Evolutionary conservation across 768 basidiomycete genomes (phyloP).

Genomic region (Steccherinum ochraceum): DNA sequence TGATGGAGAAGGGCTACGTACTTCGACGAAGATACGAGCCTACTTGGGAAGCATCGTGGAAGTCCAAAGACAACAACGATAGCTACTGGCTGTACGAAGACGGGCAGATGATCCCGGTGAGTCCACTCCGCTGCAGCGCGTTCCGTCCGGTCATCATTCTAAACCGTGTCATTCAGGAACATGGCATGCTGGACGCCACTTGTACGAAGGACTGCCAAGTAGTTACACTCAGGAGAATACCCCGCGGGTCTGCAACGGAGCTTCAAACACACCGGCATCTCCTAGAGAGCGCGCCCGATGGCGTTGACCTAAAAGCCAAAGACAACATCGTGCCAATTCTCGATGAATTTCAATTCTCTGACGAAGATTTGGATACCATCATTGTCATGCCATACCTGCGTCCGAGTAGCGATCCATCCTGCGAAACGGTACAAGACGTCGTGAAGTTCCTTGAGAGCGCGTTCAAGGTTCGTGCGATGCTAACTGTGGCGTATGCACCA

Average conservation of each 20-base stretch:
- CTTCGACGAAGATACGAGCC: background rate
- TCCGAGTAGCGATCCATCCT: slow-evolving; percentile 10
- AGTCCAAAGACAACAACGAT: background rate
- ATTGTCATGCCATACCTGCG: slow-evolving; percentile 15
- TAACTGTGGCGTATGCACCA: no score
- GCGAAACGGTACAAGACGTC: slow-evolving; percentile 14
- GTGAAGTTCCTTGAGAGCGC: slow-evolving; percentile 11
- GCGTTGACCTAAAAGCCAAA: background rate
- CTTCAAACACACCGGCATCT: background rate
- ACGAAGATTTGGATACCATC: background rate
- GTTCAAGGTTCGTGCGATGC: no score
- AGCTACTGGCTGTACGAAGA: background rate
- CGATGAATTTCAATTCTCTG: slow-evolving; percentile 6
- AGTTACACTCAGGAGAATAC: background rate
- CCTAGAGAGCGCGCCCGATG: background rate
- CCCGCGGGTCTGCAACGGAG: background rate
- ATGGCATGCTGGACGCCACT: background rate
- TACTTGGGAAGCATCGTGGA: background rate
- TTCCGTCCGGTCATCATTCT: background rate
- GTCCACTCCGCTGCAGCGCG: background rate
- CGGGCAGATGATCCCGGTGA: background rate
- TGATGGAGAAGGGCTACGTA: background rate
- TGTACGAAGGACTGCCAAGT: background rate
- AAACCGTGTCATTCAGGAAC: background rate
- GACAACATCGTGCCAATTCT: slow-evolving; percentile 15